Conservation (phyloP, 768 basidiomycete species). For the Leccinum uliginosum region DNA sequence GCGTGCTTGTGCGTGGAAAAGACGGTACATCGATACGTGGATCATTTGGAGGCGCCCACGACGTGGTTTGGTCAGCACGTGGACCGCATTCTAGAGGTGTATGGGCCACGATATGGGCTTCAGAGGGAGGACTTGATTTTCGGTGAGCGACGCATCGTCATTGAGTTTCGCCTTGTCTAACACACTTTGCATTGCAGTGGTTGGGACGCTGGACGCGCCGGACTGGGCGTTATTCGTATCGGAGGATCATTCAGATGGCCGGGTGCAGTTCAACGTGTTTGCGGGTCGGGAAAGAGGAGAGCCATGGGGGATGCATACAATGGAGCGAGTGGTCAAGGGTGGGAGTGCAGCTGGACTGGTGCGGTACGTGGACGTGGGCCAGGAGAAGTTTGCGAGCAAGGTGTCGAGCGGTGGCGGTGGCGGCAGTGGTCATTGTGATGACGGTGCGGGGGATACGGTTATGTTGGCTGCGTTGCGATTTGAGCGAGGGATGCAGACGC, state of each 20-base stretch:
- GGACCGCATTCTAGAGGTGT: slow-evolving; percentile 56
- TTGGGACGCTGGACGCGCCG: slow-evolving; percentile 66
- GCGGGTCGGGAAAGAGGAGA: slow-evolving; percentile 44
- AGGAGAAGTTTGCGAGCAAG: slow-evolving; percentile 45
- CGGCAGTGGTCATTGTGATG: slow-evolving; percentile 13
- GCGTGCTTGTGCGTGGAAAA: slow-evolving; percentile 69
- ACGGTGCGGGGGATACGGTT: slow-evolving; percentile 43
- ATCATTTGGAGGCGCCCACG: slow-evolving; percentile 57
- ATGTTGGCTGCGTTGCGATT: slow-evolving; percentile 63
- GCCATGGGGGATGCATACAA: slow-evolving; percentile 73
- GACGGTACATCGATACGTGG: slow-evolving; percentile 64
- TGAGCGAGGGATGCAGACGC: slow-evolving; percentile 54
- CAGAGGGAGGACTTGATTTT: slow-evolving; percentile 58
- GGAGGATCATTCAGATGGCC: slow-evolving; percentile 58
- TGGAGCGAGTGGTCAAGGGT: slow-evolving; percentile 43
- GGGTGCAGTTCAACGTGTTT: slow-evolving; percentile 72
- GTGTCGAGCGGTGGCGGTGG: slow-evolving; percentile 36
- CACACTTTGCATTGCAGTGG: slow-evolving; percentile 35
- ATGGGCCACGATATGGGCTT: slow-evolving; percentile 42
- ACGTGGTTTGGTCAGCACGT: slow-evolving; percentile 73
- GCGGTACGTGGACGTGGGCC: slow-evolving; percentile 40
- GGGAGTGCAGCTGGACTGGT: slow-evolving; percentile 40
- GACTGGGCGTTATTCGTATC: slow-evolving; percentile 77
- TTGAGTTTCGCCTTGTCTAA: background rate
- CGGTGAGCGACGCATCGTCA: slow-evolving; percentile 19